phyloP scores from a whole-genome alignment of 257 asterid genomes.

The Vinca minor region DNA sequence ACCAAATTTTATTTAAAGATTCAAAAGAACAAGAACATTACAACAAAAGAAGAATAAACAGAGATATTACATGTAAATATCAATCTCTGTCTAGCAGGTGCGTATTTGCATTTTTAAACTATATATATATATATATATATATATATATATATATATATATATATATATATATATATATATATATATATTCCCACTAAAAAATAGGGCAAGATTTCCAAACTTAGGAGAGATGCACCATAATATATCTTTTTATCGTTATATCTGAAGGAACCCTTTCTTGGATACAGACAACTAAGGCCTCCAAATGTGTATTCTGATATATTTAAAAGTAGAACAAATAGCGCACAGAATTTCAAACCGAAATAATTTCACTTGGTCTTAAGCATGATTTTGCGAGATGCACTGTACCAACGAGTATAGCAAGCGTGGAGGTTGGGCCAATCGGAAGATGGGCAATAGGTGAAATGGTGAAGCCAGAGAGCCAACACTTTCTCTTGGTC shows the following conservation, averaged over 20 bases:
- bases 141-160: too few species aligned
- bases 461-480: constrained; percentile 87
- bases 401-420: constrained; percentile 60
- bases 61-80: too few species aligned
- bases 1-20: too few species aligned
- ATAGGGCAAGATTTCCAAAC: not conserved
- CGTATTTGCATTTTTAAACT: too few species aligned
- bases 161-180: too few species aligned
- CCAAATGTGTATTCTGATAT: not conserved
- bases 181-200: too few species aligned
- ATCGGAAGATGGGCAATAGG: constrained; percentile 65
- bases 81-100: too few species aligned
- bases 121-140: too few species aligned
- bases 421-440: constrained; percentile 84
- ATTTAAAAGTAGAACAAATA: too few species aligned
- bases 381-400: constrained; percentile 44
- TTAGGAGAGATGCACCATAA: not conserved
- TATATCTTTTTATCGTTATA: not conserved
- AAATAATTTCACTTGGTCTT: not conserved
- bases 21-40: too few species aligned
- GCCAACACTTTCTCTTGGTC: constrained; percentile 83
- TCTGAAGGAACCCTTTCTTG: not conserved
- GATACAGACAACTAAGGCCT: not conserved
- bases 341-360: not conserved
- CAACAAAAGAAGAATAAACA: too few species aligned